Conservation (phyloP, 2,329 filamentous ascomycete genomes). For the Diaporthe citri region DNA sequence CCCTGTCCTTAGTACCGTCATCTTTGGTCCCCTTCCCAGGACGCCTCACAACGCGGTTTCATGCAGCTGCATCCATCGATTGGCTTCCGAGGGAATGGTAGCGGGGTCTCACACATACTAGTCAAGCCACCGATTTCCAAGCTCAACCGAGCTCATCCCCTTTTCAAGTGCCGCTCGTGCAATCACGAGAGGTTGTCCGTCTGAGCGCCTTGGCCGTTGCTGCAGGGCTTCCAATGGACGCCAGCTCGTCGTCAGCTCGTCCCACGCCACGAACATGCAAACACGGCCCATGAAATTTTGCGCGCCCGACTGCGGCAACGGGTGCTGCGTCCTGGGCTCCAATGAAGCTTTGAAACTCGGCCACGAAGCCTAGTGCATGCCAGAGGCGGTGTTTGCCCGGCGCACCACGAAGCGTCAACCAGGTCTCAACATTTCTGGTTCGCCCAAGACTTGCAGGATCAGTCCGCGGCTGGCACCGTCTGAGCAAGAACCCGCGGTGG, state of each 20-base stretch:
- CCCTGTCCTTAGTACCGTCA: background rate
- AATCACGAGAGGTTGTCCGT: background rate
- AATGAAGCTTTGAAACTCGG: background rate
- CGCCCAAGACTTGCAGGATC: background rate
- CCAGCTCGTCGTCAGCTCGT: background rate
- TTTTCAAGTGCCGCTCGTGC: background rate
- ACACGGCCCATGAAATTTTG: background rate
- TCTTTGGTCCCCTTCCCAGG: background rate
- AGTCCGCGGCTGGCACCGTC: background rate
- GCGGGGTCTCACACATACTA: background rate
- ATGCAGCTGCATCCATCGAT: background rate
- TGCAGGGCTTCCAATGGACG: background rate
- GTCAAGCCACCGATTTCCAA: slow-evolving; percentile 12
- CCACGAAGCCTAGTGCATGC: slow-evolving; percentile 5
- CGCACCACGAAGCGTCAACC: background rate
- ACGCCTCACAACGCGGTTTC: background rate
- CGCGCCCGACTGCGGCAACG: slow-evolving; percentile 22
- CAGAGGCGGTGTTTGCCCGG: background rate
- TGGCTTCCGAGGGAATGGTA: slow-evolving; percentile 2
- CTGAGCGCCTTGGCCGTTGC: background rate
- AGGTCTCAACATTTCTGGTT: background rate
- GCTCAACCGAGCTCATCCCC: slow-evolving; percentile 6
- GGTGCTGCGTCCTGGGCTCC: background rate
- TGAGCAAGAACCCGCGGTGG: background rate
- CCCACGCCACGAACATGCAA: slow-evolving; percentile 10